Base-by-base conservation (phyloP, 225 moss, liverwort and hornwort species). In the Anthoceros angustus region DNA sequence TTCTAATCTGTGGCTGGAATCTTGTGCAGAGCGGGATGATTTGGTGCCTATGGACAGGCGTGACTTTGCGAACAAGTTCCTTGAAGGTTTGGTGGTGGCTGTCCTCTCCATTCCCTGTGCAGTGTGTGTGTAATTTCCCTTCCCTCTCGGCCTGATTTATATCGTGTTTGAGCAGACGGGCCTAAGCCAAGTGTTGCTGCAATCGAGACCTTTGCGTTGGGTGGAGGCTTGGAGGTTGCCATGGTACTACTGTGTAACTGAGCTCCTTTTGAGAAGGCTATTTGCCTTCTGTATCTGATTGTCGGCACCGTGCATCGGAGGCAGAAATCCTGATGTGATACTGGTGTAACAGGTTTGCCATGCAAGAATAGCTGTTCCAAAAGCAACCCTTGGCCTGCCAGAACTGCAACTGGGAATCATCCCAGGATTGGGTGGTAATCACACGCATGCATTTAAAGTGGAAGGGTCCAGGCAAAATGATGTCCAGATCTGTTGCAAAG, bases 381-480 rank as follows among this genome's bases (percentile, higher is more conserved):
- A 73, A 64, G 70, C 93, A 65, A 85, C 80, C 70, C 71, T 93
- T 64, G 89, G 87, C 62, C 76, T 93, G 70, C 89, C 93, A 21
- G 93, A 93, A 76, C 80, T 93, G 43, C 81, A 83, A 41, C 82
- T 93, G 65, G 93, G 93, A 64, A 93, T 93, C 62, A 89, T 89
- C 71, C 93, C 93, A 60, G 93, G 93, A 42, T 69, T 85, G 66
- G 93, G 93, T 73, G 93, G 92, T 93, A 77, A 69, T 75, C 26
- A 63, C 48, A 9, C 15, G 14, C 10, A 9, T 15, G 61, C 32
- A 39, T 61, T 32, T 32, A 32, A 32, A 32, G 41, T 68, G 62
- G 25, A 25, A 40, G 40, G 11, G 60, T 15, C 10, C 26, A 7
- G 8, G 42, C 9, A n/a, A 6, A 40, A 7, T 40, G 23, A 14